phyloP scores from a whole-genome alignment of 306 rosid species.

The Fragaria ananassa region DNA sequence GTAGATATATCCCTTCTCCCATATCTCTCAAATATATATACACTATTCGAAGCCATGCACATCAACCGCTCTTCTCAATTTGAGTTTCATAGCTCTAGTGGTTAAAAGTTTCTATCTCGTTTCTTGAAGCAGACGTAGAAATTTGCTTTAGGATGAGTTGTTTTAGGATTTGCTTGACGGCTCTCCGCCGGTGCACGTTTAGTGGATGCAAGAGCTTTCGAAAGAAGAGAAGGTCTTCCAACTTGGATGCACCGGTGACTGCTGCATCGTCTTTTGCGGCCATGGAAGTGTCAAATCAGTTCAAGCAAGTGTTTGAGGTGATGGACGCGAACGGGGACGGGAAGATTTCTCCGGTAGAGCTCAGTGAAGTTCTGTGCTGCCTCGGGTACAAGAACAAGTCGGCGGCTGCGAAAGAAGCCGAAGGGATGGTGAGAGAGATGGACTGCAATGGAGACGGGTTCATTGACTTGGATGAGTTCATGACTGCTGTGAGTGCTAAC shows the following conservation, averaged over 20 bases:
- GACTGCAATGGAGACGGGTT: conserved; percentile 68
- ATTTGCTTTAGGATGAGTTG: conserved; percentile 20
- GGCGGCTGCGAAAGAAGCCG: conserved; percentile 49
- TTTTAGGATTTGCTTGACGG: conserved; percentile 35
- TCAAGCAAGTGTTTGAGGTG: conserved; percentile 54
- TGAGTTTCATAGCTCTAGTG: not conserved
- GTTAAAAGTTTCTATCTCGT: not conserved
- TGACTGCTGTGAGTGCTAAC: conserved; percentile 38
- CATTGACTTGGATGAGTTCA: conserved; percentile 68
- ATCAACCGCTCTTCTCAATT: not conserved
- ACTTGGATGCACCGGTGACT: conserved; percentile 20
- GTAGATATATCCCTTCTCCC: not conserved
- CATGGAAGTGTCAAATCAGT: conserved; percentile 51
- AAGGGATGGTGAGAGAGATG: conserved; percentile 49
- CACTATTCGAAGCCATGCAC: not conserved
- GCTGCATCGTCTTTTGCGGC: conserved; percentile 39
- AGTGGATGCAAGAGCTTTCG: conserved; percentile 13
- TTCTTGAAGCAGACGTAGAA: not conserved
- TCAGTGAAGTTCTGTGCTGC: conserved; percentile 43
- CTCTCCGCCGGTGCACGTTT: conserved; percentile 31
- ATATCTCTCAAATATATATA: not conserved
- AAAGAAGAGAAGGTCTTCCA: conserved; percentile 28
- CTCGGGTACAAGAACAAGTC: conserved; percentile 40
- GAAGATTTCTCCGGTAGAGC: conserved; percentile 55
- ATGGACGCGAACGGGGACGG: conserved; percentile 66